A percentile compares a stretch with the other conserved stretches of the same genome.
Evolutionary conservation across 208 protist genomes (phyloP).

Genomic region (Trypanosoma boissoni): DNA sequence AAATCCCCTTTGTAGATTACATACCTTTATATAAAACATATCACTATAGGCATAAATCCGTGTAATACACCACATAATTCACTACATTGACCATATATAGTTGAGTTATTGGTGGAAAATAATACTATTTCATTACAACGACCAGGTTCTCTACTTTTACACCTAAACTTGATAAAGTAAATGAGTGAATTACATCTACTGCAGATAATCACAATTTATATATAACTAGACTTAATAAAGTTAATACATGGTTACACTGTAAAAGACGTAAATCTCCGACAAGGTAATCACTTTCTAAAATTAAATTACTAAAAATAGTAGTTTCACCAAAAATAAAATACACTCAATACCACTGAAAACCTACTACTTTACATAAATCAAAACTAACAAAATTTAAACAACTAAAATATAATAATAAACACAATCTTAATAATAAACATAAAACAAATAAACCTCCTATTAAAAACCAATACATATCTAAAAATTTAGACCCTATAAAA

Average conservation of each 20-base stretch:
- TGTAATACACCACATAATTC: conserved; percentile 87
- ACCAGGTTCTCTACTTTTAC: conserved; percentile 88
- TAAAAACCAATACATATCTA: conserved; percentile 82
- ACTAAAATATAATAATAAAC: conserved; percentile 80
- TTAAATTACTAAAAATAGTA: conserved; percentile 89
- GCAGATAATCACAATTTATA: conserved; percentile 86
- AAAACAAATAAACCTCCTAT: conserved; percentile 77
- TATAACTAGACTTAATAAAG: conserved; percentile 84
- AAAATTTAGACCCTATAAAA: conserved; percentile 82
- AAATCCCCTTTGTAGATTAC: conserved; percentile 79
- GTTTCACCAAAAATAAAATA: conserved; percentile 90
- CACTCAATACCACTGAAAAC: conserved; percentile 85
- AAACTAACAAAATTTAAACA: conserved; percentile 86
- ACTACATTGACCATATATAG: conserved; percentile 85
- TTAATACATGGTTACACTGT: conserved; percentile 87
- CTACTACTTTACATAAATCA: conserved; percentile 85
- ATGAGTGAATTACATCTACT: conserved; percentile 84
- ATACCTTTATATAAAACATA: conserved; percentile 90
- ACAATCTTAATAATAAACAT: conserved; percentile 74
- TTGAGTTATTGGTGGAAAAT: conserved; percentile 80
- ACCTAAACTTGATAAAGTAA: conserved; percentile 75
- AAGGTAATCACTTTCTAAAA: conserved; percentile 86
- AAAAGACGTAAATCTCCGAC: conserved; percentile 75
- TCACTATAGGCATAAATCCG: conserved; percentile 88
- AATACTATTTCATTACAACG: conserved; percentile 84